A percentile compares a stretch with the other conserved stretches of the same genome.
phyloP scores from a whole-genome alignment of 768 basidiomycete species.

The Leccinum olivaceopallidum region DNA sequence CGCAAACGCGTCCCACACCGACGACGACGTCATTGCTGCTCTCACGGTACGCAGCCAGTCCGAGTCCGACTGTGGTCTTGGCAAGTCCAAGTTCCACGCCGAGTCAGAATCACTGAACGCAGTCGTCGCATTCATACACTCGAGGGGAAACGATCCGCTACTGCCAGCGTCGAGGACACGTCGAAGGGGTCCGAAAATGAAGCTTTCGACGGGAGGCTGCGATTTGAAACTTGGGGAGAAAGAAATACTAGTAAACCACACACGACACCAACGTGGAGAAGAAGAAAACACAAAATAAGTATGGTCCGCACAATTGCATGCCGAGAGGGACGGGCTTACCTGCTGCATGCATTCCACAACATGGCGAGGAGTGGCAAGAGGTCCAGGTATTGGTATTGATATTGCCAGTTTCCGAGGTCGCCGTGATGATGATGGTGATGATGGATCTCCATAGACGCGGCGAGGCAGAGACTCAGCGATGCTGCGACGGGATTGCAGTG shows the following conservation, averaged over 20 bases:
- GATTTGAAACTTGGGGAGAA: background rate
- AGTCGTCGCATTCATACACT: background rate
- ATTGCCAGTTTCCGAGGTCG: background rate
- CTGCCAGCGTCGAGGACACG: background rate
- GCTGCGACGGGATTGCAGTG: background rate
- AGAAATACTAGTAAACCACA: background rate
- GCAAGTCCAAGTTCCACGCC: background rate
- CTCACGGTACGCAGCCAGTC: background rate
- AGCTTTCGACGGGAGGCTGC: background rate
- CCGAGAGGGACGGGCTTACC: background rate
- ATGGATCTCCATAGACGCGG: background rate
- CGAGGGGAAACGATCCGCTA: background rate
- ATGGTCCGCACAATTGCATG: background rate
- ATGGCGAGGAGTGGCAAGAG: background rate
- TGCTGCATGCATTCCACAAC: background rate
- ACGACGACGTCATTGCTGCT: background rate
- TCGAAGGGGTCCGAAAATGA: background rate
- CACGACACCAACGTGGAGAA: background rate
- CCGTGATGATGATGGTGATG: background rate
- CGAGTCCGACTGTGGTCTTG: background rate
- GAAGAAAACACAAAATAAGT: background rate
- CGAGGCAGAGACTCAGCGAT: background rate
- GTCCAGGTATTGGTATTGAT: background rate
- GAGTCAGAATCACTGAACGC: background rate
- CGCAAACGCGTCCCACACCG: background rate